Conservation (phyloP, 2,329 filamentous ascomycete species). For the Cladosporium austrohemisphaericum region DNA sequence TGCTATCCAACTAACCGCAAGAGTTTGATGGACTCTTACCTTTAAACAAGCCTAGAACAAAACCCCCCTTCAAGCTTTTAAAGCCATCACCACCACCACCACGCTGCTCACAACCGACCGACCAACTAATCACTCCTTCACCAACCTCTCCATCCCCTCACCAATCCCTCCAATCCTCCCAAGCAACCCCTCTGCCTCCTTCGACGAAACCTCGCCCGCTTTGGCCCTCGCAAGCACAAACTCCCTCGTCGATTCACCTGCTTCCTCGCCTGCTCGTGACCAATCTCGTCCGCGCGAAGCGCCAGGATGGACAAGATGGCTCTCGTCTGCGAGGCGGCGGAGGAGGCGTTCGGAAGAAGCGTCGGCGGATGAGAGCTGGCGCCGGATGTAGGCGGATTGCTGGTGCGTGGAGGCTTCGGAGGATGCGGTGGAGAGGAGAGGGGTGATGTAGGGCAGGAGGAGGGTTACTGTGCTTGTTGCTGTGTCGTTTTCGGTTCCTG, state of each 20-base stretch:
- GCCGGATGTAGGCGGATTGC: conserved; percentile 26
- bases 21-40: too few relatives aligned
- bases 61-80: too few relatives aligned
- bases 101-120: not conserved
- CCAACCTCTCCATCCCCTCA: conserved; percentile 10
- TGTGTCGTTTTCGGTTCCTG: conserved; percentile 13
- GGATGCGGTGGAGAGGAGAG: conserved; percentile 21
- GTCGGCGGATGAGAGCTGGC: conserved; percentile 26
- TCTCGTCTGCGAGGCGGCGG: conserved; percentile 32
- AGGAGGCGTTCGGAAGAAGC: conserved; percentile 26
- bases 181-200: conserved; percentile 18
- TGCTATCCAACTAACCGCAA: too few relatives aligned
- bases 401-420: conserved; percentile 25
- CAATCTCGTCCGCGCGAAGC: conserved; percentile 26
- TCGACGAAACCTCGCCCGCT: conserved; percentile 18
- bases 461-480: conserved; percentile 15
- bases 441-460: conserved; percentile 27
- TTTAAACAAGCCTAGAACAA: too few relatives aligned
- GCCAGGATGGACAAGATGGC: conserved; percentile 32
- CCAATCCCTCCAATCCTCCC: conserved; percentile 19
- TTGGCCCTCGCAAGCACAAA: conserved; percentile 20
- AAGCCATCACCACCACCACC: too few relatives aligned
- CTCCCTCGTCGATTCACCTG: conserved; percentile 17
- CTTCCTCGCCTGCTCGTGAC: conserved; percentile 22
- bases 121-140: too few relatives aligned